Evolutionary conservation across 805 yeast species (phyloP).

Genomic region (Teunomyces kruisii): DNA sequence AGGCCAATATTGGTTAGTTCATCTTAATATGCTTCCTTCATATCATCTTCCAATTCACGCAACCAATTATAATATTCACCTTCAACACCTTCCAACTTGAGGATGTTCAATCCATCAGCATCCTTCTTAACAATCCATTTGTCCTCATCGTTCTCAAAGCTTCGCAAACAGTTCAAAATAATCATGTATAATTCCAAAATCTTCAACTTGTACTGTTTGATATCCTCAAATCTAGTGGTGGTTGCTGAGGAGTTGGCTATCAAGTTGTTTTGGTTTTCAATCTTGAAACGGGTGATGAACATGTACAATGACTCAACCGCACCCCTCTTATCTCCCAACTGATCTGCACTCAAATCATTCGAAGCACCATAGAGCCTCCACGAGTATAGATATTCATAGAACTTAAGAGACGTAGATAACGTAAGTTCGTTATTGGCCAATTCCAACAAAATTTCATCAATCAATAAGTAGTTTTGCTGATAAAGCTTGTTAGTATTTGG

Average conservation of each 20-base stretch:
- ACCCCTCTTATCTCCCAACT: slow-evolving; percentile 41
- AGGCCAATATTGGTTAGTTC: slow-evolving; percentile 37
- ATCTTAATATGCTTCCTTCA: slow-evolving; percentile 7
- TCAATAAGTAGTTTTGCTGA: slow-evolving; percentile 24
- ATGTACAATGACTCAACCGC: slow-evolving; percentile 39
- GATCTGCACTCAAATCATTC: slow-evolving; percentile 8
- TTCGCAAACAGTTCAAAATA: slow-evolving; percentile 37
- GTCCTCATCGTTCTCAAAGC: slow-evolving; percentile 34
- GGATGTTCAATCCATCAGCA: slow-evolving; percentile 16
- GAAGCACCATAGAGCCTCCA: slow-evolving; percentile 39
- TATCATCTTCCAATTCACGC: slow-evolving; percentile 28
- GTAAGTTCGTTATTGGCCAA: slow-evolving; percentile 32
- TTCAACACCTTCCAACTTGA: slow-evolving; percentile 28
- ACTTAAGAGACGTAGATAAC: slow-evolving; percentile 29
- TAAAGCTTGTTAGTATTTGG: slow-evolving; percentile 18
- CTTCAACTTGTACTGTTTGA: slow-evolving; percentile 36
- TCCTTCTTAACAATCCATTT: slow-evolving; percentile 33
- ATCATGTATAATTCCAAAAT: slow-evolving; percentile 42
- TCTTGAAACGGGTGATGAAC: slow-evolving; percentile 36
- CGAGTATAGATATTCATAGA: slow-evolving; percentile 38
- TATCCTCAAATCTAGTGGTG: slow-evolving; percentile 16
- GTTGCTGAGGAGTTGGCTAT: slow-evolving; percentile 8
- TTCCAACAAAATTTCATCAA: slow-evolving; percentile 33
- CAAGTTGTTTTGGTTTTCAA: slow-evolving; percentile 19
- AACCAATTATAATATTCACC: slow-evolving; percentile 38